Evolutionary conservation across 345 rosid species (phyloP).

Genomic region (Cochlearia excelsa): DNA sequence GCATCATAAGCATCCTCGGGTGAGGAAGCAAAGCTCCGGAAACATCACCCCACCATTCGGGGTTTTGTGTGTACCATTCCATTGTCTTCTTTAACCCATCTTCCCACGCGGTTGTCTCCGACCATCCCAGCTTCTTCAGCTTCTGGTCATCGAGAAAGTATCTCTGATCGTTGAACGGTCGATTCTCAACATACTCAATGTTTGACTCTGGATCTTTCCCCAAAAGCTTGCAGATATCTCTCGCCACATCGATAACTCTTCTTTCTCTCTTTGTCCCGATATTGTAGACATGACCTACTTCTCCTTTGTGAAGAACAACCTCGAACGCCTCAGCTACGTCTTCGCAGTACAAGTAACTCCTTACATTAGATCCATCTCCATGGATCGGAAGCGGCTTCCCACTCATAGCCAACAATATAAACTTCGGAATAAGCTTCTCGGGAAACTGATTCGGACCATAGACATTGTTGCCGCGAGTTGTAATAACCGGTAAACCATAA

Average conservation of each 20-base stretch:
- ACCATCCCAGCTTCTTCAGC: constrained; percentile 59
- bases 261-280: constrained; percentile 59
- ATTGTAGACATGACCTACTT: constrained; percentile 58
- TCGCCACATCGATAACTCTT: constrained; percentile 57
- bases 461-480: constrained; percentile 24
- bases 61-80: constrained; percentile 57
- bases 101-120: constrained; percentile 55
- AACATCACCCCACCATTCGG: constrained; percentile 67
- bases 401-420: constrained; percentile 56
- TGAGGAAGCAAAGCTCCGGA: constrained; percentile 59
- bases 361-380: constrained; percentile 60
- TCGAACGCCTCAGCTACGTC: constrained; percentile 73
- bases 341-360: constrained; percentile 58
- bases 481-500: constrained; percentile 54
- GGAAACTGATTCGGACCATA: constrained; percentile 64
- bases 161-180: constrained; percentile 64
- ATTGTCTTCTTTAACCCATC: constrained; percentile 53
- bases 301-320: constrained; percentile 62
- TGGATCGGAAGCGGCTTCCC: constrained; percentile 57
- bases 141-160: constrained; percentile 65
- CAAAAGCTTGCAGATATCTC: constrained; percentile 51
- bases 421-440: constrained; percentile 63
- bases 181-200: constrained; percentile 48
- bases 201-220: constrained; percentile 40
- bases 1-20: constrained; percentile 67